Base-by-base conservation (phyloP, 1,139 yeast species). In the Nakaseomyces uthaithaninus region DNA sequence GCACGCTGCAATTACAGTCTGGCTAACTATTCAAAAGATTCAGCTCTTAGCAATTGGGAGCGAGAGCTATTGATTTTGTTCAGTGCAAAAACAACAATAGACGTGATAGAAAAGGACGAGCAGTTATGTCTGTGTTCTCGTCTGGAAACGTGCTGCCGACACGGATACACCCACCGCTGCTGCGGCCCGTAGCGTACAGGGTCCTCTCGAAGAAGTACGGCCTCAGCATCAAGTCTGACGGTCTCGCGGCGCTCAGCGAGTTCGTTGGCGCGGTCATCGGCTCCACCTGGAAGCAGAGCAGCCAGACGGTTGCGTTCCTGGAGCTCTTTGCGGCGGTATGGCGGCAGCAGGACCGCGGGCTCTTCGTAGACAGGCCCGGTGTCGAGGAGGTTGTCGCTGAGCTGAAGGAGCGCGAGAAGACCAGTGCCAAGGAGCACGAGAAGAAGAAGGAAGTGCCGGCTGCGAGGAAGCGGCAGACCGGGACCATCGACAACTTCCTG, bases 141-240 rank as follows among this genome's bases (percentile, higher is more conserved):
- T 37, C 47, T 22, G 55, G 54, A 4, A 48, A 64, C 3, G 72
- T 68, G 7, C 68, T 87, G 17, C 95, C 96, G 0, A 79, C 84
- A 2, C 71, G 73, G 45, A 72, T 89, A 3, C 83, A 77, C 43
- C 86, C 95, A 0, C 74, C 91, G 0, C 84, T 85, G 57, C 67
- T 91, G 27, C 71, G 98, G 37, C 98, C 98, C 0, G 66, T 89
- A 37, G 97, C 96, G 0, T 91, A 89, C 60, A 69, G 98, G 34
- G 74, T 89, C 2, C 63, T 91, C 15, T 85, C 97, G 3, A 91
- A 87, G 62, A 91, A 91, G 57, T 91, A 87, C 60, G 96, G 96
- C 0, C 70, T 91, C 19, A 89, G 89, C 57, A 74, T 91, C 47
- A 87, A 91, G 54, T 79, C 95, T 0, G 81, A 84, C 46, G 97